Evolutionary conservation across 768 basidiomycete genomes (phyloP), one percentile per base, ranked within the genome.

Genomic region (Rhizopogon vinicolor): DNA sequence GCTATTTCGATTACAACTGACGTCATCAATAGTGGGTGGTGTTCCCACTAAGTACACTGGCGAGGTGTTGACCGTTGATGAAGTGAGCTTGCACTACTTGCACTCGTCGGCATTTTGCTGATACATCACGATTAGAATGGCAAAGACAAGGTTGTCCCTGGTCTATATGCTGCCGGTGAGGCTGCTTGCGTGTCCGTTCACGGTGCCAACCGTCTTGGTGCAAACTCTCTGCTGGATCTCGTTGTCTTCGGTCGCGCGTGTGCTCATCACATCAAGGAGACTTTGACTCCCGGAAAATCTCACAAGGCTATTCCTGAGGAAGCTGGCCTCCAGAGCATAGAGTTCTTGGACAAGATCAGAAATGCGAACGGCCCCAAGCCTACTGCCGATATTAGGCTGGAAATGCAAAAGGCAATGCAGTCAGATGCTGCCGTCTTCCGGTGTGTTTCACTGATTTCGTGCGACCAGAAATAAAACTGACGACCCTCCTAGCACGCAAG

Each of bases 331-430:
- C 71, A 86, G 57, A 89, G 84, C 65, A 84, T 98, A 54, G 89
- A 89, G 63, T 88, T 88, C 75, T 75, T 98, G 65, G 97, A 98
- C 76, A 81, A 87, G 74, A 86, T 94, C 64, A 86, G 93, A 63
- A 91, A 82, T 50, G 75, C 93, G 8, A 78, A 85, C 60, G 97
- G 97, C 28, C 78, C 89, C 25, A 82, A 89, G 65, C 79, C 91
- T 33, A 99, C 97, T 37, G 87, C 93, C 13, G 83, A 94, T 66
- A 89, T 98, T 68, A 84, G 97, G 60, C 71, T 97, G 49, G 87
- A 92, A 67, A 93, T 99, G 93, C 97, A 99, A 73, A 98, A 98
- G 79, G 92, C 93, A 40, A 98, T 98, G 95, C 94, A 98, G 72
- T 73, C 87, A 49, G 96, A 99, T 72, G 96, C 96, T 42, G 96